Evolutionary conservation across 352 stramenopile species (phyloP), one percentile per base, ranked within the genome.

Genomic region (Phytophthora fragariae): DNA sequence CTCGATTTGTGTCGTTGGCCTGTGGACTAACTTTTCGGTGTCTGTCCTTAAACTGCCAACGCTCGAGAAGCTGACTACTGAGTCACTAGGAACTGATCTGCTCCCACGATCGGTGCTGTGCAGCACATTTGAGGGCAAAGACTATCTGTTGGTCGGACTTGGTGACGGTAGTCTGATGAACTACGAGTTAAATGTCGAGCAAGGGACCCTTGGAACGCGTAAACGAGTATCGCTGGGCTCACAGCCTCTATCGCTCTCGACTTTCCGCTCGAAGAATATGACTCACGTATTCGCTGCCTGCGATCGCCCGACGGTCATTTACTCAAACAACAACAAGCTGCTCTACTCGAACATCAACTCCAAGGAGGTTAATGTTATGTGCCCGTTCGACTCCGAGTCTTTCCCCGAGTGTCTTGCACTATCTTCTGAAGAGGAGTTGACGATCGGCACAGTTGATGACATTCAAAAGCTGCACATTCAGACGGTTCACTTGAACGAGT

Each of bases 381-480:
- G 91, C 54, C 76, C 95, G 17, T 99, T 99, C 69, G 84, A 98
- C 71, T 97, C 95, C 5, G 84, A 94, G 27, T 82, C 87, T 15
- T 98, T 99, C 65, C 95, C 94, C 1, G 93, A 99, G 68, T 99
- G 97, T 65, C 86, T 99, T 2, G 97, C 97, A 24, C 79, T 99
- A 11, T 94, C 97, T 5, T 98, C 98, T 10, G 97, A 99, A 75
- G 90, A 92, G 63, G 95, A 96, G 58, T 76, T 99, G 24, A 97
- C 93, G 5, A 97, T 99, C 55, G 98, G 98, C 35, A 98, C 95
- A 4, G 98, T 99, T 47, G 97, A 99, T 73, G 94, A 99, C 73
- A 99, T 99, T 72, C 97, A 99, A 73, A 99, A 99, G 73, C 89
- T 99, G 41, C 98, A 99, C 83, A 98, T 99, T 56, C 97, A 98